Conservation (phyloP, 2,329 filamentous ascomycete genomes). For the Metarhizium humberi region DNA sequence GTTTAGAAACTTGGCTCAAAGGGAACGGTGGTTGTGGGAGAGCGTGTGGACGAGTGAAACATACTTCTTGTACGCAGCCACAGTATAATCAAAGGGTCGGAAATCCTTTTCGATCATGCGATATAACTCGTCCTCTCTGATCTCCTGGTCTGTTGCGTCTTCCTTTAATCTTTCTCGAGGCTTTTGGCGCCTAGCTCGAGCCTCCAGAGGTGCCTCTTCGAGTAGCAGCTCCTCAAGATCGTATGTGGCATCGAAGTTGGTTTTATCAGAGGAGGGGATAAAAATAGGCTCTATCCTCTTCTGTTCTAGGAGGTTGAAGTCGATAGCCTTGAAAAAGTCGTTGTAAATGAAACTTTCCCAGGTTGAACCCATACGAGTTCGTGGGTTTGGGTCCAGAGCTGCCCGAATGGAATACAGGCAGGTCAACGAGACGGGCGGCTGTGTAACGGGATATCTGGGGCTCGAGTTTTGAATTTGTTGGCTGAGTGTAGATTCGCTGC, state of each 20-base stretch:
- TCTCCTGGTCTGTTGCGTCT: slow-evolving; percentile 90
- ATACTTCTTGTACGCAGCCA: slow-evolving; percentile 67
- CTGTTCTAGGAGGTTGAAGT: slow-evolving; percentile 74
- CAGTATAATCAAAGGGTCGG: slow-evolving; percentile 89
- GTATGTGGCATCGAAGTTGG: slow-evolving; percentile 97
- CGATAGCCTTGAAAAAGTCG: slow-evolving; percentile 78
- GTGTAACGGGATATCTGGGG: slow-evolving; percentile 86
- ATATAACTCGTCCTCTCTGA: slow-evolving; percentile 88
- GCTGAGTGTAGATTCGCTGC: slow-evolving; percentile 70
- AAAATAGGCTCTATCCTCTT: slow-evolving; percentile 91
- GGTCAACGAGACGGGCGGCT: slow-evolving; percentile 76
- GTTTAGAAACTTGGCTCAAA: slow-evolving; percentile 9
- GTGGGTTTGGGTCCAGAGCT: slow-evolving; percentile 70
- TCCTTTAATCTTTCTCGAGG: slow-evolving; percentile 85
- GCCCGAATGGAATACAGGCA: slow-evolving; percentile 85
- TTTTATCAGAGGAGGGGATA: slow-evolving; percentile 90
- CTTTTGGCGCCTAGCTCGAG: slow-evolving; percentile 85
- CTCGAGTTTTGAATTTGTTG: slow-evolving; percentile 72
- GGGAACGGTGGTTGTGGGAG: background rate
- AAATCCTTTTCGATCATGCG: slow-evolving; percentile 92
- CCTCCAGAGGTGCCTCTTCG: slow-evolving; percentile 91
- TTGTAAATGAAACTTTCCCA: slow-evolving; percentile 83
- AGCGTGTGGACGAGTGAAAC: slow-evolving; percentile 14
- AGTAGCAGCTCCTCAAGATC: slow-evolving; percentile 88
- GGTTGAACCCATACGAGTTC: slow-evolving; percentile 72